phyloP scores from a whole-genome alignment of 805 yeast species.

The Barnettozyma siamensis region DNA sequence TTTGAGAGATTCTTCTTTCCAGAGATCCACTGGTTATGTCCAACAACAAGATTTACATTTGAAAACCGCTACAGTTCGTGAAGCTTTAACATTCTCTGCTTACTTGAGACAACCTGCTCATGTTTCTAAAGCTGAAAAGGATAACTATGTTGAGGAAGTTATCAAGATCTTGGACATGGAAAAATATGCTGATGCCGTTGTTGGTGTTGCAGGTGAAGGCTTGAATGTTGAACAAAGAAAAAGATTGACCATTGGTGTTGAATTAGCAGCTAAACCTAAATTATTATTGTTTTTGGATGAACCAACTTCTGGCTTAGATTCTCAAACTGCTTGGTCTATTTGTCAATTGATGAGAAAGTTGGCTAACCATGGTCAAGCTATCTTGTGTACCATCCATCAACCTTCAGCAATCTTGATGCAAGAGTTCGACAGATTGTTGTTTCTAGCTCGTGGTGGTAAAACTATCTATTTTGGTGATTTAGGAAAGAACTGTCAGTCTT shows the following conservation, averaged over 20 bases:
- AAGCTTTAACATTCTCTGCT: slow-evolving; percentile 67
- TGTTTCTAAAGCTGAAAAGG: slow-evolving; percentile 50
- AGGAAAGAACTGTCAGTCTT: slow-evolving; percentile 51
- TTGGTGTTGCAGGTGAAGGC: slow-evolving; percentile 72
- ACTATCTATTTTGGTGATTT: slow-evolving; percentile 74
- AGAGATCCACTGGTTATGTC: slow-evolving; percentile 50
- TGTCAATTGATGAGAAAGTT: slow-evolving; percentile 55
- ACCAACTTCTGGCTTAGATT: slow-evolving; percentile 66
- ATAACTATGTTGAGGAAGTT: slow-evolving; percentile 59
- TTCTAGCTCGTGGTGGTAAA: slow-evolving; percentile 65
- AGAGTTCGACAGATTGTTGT: slow-evolving; percentile 71
- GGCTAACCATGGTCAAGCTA: slow-evolving; percentile 58
- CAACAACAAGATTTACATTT: slow-evolving; percentile 76
- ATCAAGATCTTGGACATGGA: slow-evolving; percentile 60
- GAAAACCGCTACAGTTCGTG: slow-evolving; percentile 62
- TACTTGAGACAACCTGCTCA: slow-evolving; percentile 55
- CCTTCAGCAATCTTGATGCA: slow-evolving; percentile 77
- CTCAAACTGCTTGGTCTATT: slow-evolving; percentile 65
- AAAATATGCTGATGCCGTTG: slow-evolving; percentile 63
- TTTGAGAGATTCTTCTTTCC: slow-evolving; percentile 55
- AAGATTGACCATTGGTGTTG: slow-evolving; percentile 62
- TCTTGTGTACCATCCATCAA: slow-evolving; percentile 75
- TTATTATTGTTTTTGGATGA: slow-evolving; percentile 57
- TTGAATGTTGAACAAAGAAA: slow-evolving; percentile 61
- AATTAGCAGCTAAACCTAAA: slow-evolving; percentile 60